A percentile compares a stretch with the other conserved stretches of the same genome.
Conservation (phyloP, 2,329 filamentous ascomycete species). For the Colletotrichum brevisporum region DNA sequence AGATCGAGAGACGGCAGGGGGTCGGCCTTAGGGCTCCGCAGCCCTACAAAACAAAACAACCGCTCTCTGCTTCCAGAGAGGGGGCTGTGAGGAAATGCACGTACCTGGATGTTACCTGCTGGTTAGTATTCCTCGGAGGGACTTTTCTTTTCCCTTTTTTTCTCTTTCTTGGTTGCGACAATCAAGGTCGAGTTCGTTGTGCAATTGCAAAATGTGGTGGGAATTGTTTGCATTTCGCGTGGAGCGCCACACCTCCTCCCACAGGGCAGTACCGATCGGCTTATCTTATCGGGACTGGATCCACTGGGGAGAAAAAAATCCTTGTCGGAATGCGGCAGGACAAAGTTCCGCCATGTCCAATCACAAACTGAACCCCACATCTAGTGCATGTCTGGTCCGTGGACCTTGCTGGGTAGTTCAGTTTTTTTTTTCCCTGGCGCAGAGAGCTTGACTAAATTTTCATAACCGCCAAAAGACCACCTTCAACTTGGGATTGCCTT, state of each 20-base stretch:
- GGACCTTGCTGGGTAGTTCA: conserved; percentile 35
- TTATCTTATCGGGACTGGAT: conserved; percentile 28
- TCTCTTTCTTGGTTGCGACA: too few species aligned
- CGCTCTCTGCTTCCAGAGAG: not conserved
- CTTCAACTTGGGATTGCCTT: conserved; percentile 13
- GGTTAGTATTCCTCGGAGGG: not conserved
- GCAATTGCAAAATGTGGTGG: not conserved
- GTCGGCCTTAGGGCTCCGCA: conserved; percentile 56
- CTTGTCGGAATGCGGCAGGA: conserved; percentile 23
- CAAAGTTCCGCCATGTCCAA: conserved; percentile 30
- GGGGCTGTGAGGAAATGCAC: not conserved
- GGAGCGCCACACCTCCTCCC: not conserved
- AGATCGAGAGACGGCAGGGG: conserved; percentile 48
- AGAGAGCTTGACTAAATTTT: conserved; percentile 3
- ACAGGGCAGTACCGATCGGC: not conserved
- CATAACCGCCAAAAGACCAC: conserved; percentile 17
- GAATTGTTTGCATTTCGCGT: conserved; percentile 11
- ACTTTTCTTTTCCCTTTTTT: not conserved
- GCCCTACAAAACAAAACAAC: conserved; percentile 49
- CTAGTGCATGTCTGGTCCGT: conserved; percentile 39
- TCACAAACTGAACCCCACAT: conserved; percentile 35
- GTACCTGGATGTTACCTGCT: conserved; percentile 7
- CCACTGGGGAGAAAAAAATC: conserved; percentile 11
- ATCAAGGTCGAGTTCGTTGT: not conserved
- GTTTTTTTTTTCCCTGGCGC: not conserved